Percentiles rank a stretch among this genome's conserved stretches.
phyloP scores from a whole-genome alignment of 768 basidiomycete species.

The Lyophyllum atratum region DNA sequence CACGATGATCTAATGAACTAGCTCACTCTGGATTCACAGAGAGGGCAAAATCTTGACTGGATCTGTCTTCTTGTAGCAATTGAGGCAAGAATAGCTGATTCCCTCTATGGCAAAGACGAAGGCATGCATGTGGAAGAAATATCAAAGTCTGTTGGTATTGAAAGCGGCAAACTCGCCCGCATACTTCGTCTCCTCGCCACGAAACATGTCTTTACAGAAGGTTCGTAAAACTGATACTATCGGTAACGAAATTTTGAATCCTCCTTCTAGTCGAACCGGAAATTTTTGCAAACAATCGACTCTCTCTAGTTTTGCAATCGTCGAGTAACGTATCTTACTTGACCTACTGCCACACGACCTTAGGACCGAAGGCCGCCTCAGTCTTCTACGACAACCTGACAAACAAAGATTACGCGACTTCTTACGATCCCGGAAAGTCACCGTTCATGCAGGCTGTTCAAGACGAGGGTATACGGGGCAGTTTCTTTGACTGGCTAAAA shows the following conservation, averaged over 20 bases:
- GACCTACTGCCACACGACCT: conserved; percentile 18
- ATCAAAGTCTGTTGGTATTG: conserved; percentile 13
- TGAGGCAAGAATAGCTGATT: conserved; percentile 26
- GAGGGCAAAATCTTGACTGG: conserved; percentile 6
- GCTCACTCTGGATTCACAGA: not conserved
- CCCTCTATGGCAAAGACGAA: conserved; percentile 25
- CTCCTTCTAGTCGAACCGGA: conserved; percentile 29
- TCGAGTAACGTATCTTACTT: conserved; percentile 25
- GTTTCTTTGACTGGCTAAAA: conserved; percentile 3
- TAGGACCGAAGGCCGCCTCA: conserved; percentile 1
- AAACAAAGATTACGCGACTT: conserved; percentile 16
- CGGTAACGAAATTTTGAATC: too few relatives aligned
- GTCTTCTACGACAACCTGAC: conserved; percentile 13
- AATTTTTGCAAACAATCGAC: conserved; percentile 43
- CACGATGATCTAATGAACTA: not conserved
- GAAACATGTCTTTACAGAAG: conserved; percentile 36
- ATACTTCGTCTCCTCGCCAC: conserved; percentile 33
- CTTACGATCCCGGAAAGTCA: conserved; percentile 14
- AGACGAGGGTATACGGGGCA: conserved; percentile 9
- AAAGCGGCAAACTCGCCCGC: conserved; percentile 30
- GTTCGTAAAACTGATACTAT: conserved; percentile 16
- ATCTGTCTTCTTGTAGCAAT: conserved; percentile 23
- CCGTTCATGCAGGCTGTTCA: conserved; percentile 17
- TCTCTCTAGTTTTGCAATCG: conserved; percentile 34
- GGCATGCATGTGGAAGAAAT: conserved; percentile 26